Percentiles rank a stretch among this genome's conserved stretches.
phyloP scores from a whole-genome alignment of 345 rosid species.

The Eutrema yunnanense region DNA sequence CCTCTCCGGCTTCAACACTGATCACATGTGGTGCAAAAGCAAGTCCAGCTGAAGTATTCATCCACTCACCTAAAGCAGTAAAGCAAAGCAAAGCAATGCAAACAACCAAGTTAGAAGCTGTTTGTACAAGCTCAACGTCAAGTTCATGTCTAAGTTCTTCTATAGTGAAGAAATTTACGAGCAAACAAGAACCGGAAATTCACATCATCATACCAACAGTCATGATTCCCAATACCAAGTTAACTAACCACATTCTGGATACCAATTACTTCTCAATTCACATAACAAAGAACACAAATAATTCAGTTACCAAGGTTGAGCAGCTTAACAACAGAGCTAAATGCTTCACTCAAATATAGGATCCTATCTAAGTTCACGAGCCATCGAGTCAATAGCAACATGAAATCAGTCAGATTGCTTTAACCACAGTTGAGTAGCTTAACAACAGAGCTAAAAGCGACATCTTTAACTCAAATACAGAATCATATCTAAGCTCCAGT shows the following conservation, averaged over 20 bases:
- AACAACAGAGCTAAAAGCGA: not conserved
- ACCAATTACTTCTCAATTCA: not conserved
- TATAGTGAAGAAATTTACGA: not conserved
- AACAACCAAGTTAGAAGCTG: not conserved
- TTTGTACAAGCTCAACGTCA: not conserved
- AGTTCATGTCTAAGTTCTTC: not conserved
- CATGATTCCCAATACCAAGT: not conserved
- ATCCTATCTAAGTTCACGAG: not conserved
- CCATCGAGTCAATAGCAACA: not conserved
- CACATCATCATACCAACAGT: not conserved
- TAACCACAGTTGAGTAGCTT: not conserved
- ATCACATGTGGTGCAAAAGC: conserved; percentile 91
- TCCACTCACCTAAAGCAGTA: conserved; percentile 73
- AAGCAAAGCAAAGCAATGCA: conserved; percentile 7
- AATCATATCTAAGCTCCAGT: not conserved
- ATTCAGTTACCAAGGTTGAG: not conserved
- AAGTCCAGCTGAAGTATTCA: conserved; percentile 81
- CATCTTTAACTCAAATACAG: not conserved
- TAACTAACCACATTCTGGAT: not conserved
- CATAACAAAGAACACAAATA: not conserved
- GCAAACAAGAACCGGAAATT: not conserved
- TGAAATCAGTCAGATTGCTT: not conserved
- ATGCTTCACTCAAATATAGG: not conserved
- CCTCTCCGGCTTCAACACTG: conserved; percentile 76
- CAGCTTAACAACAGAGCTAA: not conserved